Evolutionary conservation across 345 rosid genomes (phyloP).

Genomic region (Cardiospermum halicacabum): DNA sequence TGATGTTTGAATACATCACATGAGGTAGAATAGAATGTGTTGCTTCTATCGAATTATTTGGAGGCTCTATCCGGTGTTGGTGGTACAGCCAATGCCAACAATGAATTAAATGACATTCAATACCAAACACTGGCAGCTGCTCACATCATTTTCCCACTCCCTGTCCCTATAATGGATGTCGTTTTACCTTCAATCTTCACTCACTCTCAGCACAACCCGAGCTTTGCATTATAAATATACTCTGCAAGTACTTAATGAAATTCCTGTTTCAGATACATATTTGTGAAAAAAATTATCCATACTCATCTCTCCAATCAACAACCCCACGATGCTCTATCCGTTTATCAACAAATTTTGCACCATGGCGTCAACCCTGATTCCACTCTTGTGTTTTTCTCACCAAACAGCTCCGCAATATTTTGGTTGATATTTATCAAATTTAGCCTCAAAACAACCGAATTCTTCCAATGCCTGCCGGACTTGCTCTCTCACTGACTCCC

Average conservation of each 20-base stretch:
- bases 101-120: too few relatives aligned
- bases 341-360: slow-evolving; percentile 38
- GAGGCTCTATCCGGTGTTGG: too few relatives aligned
- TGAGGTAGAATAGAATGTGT: too few relatives aligned
- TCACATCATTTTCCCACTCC: too few relatives aligned
- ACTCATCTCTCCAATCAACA: slow-evolving; percentile 25
- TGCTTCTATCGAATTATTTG: too few relatives aligned
- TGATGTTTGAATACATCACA: too few relatives aligned
- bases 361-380: slow-evolving; percentile 39
- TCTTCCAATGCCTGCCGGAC: slow-evolving; percentile 47
- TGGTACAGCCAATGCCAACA: neutral
- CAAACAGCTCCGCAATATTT: slow-evolving; percentile 47
- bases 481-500: slow-evolving; percentile 32
- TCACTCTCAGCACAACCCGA: neutral
- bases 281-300: slow-evolving; percentile 43
- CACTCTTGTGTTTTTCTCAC: slow-evolving; percentile 46
- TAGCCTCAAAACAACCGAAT: slow-evolving; percentile 65
- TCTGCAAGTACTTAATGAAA: slow-evolving; percentile 39
- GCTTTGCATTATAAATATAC: neutral
- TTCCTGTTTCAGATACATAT: slow-evolving; percentile 29
- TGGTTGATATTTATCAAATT: slow-evolving; percentile 32
- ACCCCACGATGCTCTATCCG: slow-evolving; percentile 21
- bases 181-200: slow-evolving; percentile 9
- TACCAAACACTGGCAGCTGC: too few relatives aligned
- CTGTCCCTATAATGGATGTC: slow-evolving; percentile 9